A percentile compares a stretch with the other conserved stretches of the same genome.
These are phyloP conservation scores for Colletotrichum salicis DNA, from an alignment of 2,329 filamentous ascomycete genomes.

Conservation along the genomic window DNA sequence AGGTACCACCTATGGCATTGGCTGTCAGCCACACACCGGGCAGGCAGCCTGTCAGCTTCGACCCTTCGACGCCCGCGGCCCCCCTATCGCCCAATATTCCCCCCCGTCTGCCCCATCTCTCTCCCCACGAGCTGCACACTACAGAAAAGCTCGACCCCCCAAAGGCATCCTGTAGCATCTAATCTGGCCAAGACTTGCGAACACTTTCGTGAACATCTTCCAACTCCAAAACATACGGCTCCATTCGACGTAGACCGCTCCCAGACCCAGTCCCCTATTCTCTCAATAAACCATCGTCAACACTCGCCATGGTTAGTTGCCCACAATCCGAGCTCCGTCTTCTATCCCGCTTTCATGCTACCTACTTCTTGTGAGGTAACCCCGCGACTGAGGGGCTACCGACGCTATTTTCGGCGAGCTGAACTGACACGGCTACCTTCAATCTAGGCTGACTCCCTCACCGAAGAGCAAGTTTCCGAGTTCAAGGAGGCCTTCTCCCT, in stretches of 20 bases:
- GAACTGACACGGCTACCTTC: slow-evolving; percentile 22
- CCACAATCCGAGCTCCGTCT: background rate
- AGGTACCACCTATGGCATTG: background rate
- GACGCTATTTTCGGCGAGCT: slow-evolving; percentile 14
- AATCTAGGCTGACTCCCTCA: slow-evolving; percentile 91
- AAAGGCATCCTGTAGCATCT: slow-evolving; percentile 20
- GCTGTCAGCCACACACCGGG: background rate
- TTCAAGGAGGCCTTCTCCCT: slow-evolving; percentile 99
- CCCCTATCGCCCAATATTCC: slow-evolving; percentile 32
- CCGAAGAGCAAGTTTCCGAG: slow-evolving; percentile 99
- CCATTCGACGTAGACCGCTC: slow-evolving; percentile 1
- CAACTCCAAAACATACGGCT: slow-evolving; percentile 1
- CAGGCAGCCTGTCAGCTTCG: slow-evolving; percentile 27
- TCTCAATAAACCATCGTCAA: background rate
- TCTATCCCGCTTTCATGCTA: background rate
- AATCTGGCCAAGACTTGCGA: slow-evolving; percentile 31
- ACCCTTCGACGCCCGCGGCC: slow-evolving; percentile 20
- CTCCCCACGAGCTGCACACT: slow-evolving; percentile 35
- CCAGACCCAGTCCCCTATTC: background rate
- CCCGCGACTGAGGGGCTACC: slow-evolving; percentile 35
- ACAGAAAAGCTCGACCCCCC: slow-evolving; percentile 37
- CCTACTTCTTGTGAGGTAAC: slow-evolving; percentile 4
- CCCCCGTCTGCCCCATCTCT: slow-evolving; percentile 32
- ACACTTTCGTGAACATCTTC: slow-evolving; percentile 22
- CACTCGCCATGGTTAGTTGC: slow-evolving; percentile 26